Percentiles rank a stretch among this genome's conserved stretches.
phyloP scores from a whole-genome alignment of 106 monocot genomes.

The Dendrobium catenatum region DNA sequence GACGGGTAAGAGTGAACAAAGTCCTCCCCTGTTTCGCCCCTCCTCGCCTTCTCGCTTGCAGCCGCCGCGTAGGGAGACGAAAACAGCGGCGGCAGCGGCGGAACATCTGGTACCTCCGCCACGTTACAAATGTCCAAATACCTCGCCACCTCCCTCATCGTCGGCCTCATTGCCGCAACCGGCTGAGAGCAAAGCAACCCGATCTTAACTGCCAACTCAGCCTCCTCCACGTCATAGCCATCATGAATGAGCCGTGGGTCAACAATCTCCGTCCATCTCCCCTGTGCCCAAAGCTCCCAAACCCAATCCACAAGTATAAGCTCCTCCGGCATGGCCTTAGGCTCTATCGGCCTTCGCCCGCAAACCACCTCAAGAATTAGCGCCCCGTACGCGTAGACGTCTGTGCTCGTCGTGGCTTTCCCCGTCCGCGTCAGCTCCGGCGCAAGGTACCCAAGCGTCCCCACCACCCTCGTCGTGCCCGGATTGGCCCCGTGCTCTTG shows the following conservation, averaged over 20 bases:
- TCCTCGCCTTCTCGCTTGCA: neutral
- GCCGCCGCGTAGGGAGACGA: neutral
- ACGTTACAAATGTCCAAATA: slow-evolving; percentile 39
- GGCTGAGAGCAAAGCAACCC: slow-evolving; percentile 69
- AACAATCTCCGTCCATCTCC: neutral
- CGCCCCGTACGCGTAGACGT: slow-evolving; percentile 82
- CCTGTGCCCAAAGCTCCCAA: neutral
- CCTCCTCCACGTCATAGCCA: slow-evolving; percentile 4
- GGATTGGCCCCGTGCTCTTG: slow-evolving; percentile 83
- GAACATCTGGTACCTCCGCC: slow-evolving; percentile 30
- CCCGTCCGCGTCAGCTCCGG: slow-evolving; percentile 76
- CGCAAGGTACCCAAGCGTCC: slow-evolving; percentile 7
- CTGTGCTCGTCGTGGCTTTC: slow-evolving; percentile 43
- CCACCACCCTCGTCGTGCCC: slow-evolving; percentile 7
- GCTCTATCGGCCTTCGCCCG: slow-evolving; percentile 70
- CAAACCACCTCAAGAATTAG: slow-evolving; percentile 62
- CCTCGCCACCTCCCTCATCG: slow-evolving; percentile 23
- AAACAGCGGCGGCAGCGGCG: slow-evolving; percentile 7
- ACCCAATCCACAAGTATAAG: slow-evolving; percentile 36
- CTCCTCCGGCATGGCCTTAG: slow-evolving; percentile 47
- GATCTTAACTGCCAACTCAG: slow-evolving; percentile 34
- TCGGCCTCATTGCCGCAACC: slow-evolving; percentile 17
- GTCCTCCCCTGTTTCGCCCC: slow-evolving; percentile 21
- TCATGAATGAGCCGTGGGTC: neutral
- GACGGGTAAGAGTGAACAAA: slow-evolving; percentile 27